Evolutionary conservation across 2,329 filamentous ascomycete genomes (phyloP).

Genomic region (Nemania diffusa): DNA sequence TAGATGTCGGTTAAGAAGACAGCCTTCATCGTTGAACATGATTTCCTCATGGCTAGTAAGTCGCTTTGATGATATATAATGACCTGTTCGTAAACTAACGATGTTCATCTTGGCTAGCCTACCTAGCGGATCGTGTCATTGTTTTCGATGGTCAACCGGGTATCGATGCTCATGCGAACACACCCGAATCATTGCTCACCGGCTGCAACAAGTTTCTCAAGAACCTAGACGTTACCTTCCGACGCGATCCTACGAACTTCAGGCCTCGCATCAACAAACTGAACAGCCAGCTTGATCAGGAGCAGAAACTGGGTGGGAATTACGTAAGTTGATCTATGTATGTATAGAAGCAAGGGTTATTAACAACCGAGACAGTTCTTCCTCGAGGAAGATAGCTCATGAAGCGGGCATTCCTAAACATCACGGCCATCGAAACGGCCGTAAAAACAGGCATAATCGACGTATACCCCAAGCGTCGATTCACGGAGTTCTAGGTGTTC

Average conservation of each 20-base stretch:
- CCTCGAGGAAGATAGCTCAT: slow-evolving; percentile 79
- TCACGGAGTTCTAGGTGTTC: slow-evolving; percentile 63
- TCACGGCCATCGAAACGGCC: slow-evolving; percentile 48
- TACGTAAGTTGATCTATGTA: slow-evolving; percentile 70
- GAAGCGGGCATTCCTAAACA: slow-evolving; percentile 69
- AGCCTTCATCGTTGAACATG: slow-evolving; percentile 98
- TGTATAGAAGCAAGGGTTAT: slow-evolving; percentile 23
- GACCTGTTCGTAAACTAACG: slow-evolving; percentile 6
- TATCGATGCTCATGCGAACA: slow-evolving; percentile 86
- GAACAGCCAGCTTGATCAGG: slow-evolving; percentile 94
- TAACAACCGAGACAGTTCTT: slow-evolving; percentile 74
- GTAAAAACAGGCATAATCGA: slow-evolving; percentile 45
- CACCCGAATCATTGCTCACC: slow-evolving; percentile 89
- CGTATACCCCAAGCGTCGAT: slow-evolving; percentile 54
- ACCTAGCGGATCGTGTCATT: slow-evolving; percentile 88
- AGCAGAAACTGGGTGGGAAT: slow-evolving; percentile 94
- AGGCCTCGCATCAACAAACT: slow-evolving; percentile 98
- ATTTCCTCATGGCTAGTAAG: slow-evolving; percentile 89
- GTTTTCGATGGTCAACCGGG: slow-evolving; percentile 97
- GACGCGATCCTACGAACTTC: slow-evolving; percentile 95
- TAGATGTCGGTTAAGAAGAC: slow-evolving; percentile 99
- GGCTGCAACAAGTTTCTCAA: slow-evolving; percentile 97
- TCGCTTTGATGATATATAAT: not conserved
- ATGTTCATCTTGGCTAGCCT: slow-evolving; percentile 48
- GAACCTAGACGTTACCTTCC: slow-evolving; percentile 98